These are phyloP conservation scores for Ramularia endophylla DNA, from an alignment of 2,329 filamentous ascomycete species.

Conservation along the genomic window DNA sequence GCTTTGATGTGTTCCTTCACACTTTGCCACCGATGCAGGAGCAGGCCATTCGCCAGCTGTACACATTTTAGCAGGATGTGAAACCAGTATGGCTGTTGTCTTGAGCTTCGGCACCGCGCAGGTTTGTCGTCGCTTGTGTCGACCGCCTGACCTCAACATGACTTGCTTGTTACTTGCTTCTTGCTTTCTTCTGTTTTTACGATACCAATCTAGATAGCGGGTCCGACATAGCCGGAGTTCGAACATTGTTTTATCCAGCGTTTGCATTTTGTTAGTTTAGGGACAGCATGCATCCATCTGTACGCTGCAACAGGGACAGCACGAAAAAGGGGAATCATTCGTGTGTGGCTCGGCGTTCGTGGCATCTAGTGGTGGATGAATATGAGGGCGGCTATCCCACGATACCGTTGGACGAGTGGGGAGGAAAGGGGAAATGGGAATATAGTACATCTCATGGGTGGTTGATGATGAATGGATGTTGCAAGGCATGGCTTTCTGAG, in stretches of 20 bases:
- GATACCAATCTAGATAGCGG: constrained; percentile 25
- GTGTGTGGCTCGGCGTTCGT: constrained; percentile 16
- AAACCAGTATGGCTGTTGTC: constrained; percentile 9
- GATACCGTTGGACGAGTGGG: no score
- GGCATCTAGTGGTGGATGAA: not conserved
- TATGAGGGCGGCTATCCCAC: not conserved
- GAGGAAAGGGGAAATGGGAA: constrained; percentile 1
- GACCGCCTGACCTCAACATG: no score
- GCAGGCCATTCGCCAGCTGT: constrained; percentile 39
- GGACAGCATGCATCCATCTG: constrained; percentile 29
- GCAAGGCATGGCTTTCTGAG: no score
- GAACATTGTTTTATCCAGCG: constrained; percentile 19
- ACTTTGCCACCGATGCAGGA: constrained; percentile 41
- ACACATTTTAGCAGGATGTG: constrained; percentile 31
- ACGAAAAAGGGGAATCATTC: constrained; percentile 13
- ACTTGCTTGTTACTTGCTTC: no score
- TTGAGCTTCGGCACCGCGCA: constrained; percentile 3
- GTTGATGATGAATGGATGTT: not conserved
- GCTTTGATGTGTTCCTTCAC: constrained; percentile 48
- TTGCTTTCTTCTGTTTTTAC: constrained; percentile 14
- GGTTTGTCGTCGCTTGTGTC: no score
- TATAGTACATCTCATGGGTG: not conserved
- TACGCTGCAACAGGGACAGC: constrained; percentile 31
- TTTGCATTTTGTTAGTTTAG: constrained; percentile 20
- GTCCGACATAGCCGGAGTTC: constrained; percentile 1